Evolutionary conservation across 2,329 filamentous ascomycete genomes (phyloP).

Genomic region (Piedraia hortae): DNA sequence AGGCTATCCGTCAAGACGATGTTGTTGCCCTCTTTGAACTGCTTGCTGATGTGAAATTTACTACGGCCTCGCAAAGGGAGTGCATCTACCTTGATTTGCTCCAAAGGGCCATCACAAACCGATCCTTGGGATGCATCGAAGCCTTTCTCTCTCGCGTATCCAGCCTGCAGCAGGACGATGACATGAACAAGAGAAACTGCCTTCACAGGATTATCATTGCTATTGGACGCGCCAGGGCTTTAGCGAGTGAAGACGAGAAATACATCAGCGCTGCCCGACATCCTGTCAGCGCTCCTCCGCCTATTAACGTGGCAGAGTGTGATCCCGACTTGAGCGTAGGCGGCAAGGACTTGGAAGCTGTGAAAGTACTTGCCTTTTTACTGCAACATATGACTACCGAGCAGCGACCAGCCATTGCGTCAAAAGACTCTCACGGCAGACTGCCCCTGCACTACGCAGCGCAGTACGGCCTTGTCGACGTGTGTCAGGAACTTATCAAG

Average conservation of each 20-base stretch:
- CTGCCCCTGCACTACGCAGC: conserved; percentile 80
- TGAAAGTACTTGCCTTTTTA: conserved; percentile 34
- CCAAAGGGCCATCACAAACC: conserved; percentile 46
- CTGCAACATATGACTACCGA: conserved; percentile 39
- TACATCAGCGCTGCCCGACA: conserved; percentile 59
- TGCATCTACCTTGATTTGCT: conserved; percentile 52
- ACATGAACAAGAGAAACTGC: conserved; percentile 83
- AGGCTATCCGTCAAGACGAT: conserved; percentile 43
- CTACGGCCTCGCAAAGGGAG: conserved; percentile 27
- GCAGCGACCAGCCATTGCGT: conserved; percentile 40
- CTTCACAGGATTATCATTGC: conserved; percentile 80
- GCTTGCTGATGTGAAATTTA: conserved; percentile 17
- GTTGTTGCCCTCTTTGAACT: conserved; percentile 25
- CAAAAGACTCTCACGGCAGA: conserved; percentile 52
- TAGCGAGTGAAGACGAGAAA: conserved; percentile 22
- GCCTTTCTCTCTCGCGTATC: conserved; percentile 40
- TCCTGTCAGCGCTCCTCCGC: conserved; percentile 32
- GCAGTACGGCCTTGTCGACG: conserved; percentile 78
- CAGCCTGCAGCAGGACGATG: conserved; percentile 58
- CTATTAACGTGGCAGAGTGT: conserved; percentile 37
- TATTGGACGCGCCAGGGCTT: conserved; percentile 48
- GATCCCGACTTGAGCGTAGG: conserved; percentile 30
- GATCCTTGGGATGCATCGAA: conserved; percentile 41
- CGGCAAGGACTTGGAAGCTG: conserved; percentile 45
- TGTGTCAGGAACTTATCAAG: conserved; percentile 65